Base-by-base conservation (phyloP, 306 rosid genomes). In the Casuarina cunninghamiana region DNA sequence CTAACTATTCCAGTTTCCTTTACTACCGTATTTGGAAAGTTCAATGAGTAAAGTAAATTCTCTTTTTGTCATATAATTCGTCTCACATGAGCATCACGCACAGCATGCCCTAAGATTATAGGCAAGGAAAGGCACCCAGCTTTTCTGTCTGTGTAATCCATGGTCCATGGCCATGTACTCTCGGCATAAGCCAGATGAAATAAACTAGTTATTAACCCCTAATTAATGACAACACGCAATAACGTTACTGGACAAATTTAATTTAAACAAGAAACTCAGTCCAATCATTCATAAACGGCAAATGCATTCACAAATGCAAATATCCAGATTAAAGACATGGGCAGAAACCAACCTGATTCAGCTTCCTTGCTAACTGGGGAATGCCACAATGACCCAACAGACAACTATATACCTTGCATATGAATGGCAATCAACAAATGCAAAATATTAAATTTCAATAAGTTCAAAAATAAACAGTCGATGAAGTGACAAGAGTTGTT, bases 301-400 rank as follows among this genome's bases (percentile, higher is more conserved):
- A 62, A 37, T 35, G 69, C 69, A 37, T 62, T 37, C 66, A 58
- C 13, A 38, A 42, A n/a, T 17, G 37, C 8, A 3, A 41, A 66
- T 17, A 41, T 42, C 42, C 50, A 66, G 43, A 66, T 13, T 17
- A 26, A 66, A 41, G 32, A 66, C 41, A 41, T 17, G 71, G 71
- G 71, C 1, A 35, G 6, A 42, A 43, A 66, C 26, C 49, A 42
- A 96, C 99, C 98, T 96, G 97, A 81, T 96, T 96, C 89, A 96
- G 88, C 83, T 81, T 90, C 83, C 90, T 91, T 53, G 98, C 99
- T 77, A 96, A 87, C 68, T 87, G 99, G 53, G 99, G 99, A 83
- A 96, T 84, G 53, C 99, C 98, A 21, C 99, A 96, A 69, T 93
- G 88, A 82, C 91, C 98, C 81, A 93, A 91, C 60, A 96, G 90